phyloP scores from a whole-genome alignment of 352 stramenopile species.

The Globisporangium okanoganense region DNA sequence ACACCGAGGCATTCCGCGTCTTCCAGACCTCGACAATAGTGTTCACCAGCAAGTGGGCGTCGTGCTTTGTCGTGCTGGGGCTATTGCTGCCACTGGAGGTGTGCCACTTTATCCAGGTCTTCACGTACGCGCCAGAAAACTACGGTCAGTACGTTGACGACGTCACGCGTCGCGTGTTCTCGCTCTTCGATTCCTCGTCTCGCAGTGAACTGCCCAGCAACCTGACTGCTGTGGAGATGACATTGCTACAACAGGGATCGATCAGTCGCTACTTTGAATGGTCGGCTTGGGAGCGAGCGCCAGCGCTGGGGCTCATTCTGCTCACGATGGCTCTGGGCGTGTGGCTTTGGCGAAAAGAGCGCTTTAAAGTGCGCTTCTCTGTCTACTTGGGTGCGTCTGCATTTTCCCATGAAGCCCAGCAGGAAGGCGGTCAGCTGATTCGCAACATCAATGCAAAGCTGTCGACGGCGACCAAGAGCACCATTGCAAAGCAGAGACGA shows the following conservation, averaged over 20 bases:
- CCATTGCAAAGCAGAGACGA: constrained; percentile 21
- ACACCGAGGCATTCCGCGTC: constrained; percentile 17
- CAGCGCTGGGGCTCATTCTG: constrained; percentile 25
- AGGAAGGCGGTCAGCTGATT: neutral
- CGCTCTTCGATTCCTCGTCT: constrained; percentile 1
- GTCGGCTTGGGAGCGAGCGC: constrained; percentile 41
- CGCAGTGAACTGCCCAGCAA: constrained; percentile 8
- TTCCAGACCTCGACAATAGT: constrained; percentile 12
- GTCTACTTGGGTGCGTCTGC: constrained; percentile 23
- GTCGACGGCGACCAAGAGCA: neutral
- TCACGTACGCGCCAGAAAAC: constrained; percentile 26
- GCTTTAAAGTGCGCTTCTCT: constrained; percentile 31
- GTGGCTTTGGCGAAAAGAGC: constrained; percentile 38
- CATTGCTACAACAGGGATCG: constrained; percentile 33
- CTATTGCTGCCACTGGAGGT: constrained; percentile 46
- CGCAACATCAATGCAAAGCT: neutral
- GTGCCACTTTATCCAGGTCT: constrained; percentile 43
- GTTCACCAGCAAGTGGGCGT: constrained; percentile 45
- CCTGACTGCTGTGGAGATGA: constrained; percentile 7
- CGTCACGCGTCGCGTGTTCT: constrained; percentile 23
- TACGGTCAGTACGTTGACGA: constrained; percentile 33
- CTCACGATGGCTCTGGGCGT: constrained; percentile 18
- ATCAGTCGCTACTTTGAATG: constrained; percentile 46
- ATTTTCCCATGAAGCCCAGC: constrained; percentile 3
- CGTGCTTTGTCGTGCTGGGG: constrained; percentile 44